phyloP scores from a whole-genome alignment of 192 early-diverging fungal genomes.

The Piromyces finnis region DNA sequence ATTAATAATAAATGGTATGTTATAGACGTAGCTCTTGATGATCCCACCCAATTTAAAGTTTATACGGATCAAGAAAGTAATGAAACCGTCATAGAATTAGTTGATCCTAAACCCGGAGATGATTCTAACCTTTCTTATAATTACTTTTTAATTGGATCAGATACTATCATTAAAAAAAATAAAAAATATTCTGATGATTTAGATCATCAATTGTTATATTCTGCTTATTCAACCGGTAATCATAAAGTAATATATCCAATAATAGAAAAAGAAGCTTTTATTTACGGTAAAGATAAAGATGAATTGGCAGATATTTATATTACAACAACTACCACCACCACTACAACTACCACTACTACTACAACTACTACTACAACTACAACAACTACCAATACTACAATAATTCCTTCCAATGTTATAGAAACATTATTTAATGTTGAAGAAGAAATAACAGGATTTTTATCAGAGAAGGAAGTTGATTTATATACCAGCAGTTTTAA shows the following conservation, averaged over 20 bases:
- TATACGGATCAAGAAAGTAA: neutral
- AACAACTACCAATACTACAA: no score
- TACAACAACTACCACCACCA: no score
- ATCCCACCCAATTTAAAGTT: neutral
- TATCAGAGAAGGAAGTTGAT: no score
- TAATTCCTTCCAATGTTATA: no score
- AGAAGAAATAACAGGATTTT: no score
- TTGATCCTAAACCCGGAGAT: neutral
- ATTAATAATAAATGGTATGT: neutral
- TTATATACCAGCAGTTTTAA: no score
- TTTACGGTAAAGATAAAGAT: neutral
- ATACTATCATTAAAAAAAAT: neutral
- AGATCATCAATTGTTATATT: neutral
- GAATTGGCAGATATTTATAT: neutral
- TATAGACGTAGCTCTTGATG: neutral
- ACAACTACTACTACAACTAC: no score
- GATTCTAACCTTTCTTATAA: neutral
- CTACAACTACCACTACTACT: no score
- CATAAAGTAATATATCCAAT: neutral
- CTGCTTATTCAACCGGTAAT: neutral
- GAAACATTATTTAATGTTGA: no score
- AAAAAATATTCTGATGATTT: neutral
- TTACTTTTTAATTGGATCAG: neutral
- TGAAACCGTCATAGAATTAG: neutral
- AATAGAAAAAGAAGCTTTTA: neutral